Base-by-base conservation (phyloP, 495 filamentous ascomycete genomes). In the Lasiosphaeria miniovina region DNA sequence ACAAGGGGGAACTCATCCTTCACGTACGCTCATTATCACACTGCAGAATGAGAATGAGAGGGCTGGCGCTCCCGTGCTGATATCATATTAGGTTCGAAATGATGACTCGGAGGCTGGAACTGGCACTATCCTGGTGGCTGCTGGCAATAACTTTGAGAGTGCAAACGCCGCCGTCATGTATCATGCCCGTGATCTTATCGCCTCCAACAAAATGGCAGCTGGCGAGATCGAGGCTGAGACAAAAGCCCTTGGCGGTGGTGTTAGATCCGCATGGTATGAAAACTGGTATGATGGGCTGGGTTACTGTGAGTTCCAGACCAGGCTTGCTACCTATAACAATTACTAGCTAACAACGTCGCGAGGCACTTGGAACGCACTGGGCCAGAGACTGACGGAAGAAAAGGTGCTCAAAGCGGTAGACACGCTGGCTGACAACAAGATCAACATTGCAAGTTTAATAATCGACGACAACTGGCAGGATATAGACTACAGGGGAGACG, bases 391-490 rank as follows among this genome's bases (percentile, higher is more conserved):
- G 45, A 90, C 86, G 0, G 91, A 93, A 61, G 79, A 90, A 4
- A 94, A 89, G 64, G 84, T 98, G 31, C 67, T 91, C 31, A 69
- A 82, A 35, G 91, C 93, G 11, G 76, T 98, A 9, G 82, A 90
- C 60, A 76, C 79, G 1, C 75, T 98, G 49, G 83, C 88, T 36
- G 74, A 85, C 17, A 81, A 89, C 54, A 84, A 85, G 2, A 89
- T 98, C 63, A 84, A 86, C 10, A 82, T 97, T 45, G 84, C 85
- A 4, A 91, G 85, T 61, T 74, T 98, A 1, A 96, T 96, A 58
- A 94, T 97, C 55, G 93, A 98, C 64, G 94, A 98, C 68, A 96
- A 96, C 65, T 98, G 94, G 94, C 94, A 98, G 72, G 82, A 87
- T 17, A 77, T 96, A 35, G 81, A 85, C 66, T 77, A 79, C 49